Evolutionary conservation across 1,284 basidiomycete species (phyloP).

Genomic region (Ceratobasidium sp.): DNA sequence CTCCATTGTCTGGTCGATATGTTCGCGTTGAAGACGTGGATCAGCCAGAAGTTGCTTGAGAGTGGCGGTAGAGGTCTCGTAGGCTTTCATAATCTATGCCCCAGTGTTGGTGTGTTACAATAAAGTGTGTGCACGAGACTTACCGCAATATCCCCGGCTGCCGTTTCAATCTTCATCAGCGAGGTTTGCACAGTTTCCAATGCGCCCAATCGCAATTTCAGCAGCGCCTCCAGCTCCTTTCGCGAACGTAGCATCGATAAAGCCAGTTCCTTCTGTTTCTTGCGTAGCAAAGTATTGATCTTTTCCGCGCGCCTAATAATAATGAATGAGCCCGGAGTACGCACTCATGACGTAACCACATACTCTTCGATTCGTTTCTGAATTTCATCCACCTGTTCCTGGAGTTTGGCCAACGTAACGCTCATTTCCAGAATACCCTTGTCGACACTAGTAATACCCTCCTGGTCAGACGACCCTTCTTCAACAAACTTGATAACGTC

Average conservation of each 20-base stretch:
- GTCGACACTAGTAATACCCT: slow-evolving; percentile 70
- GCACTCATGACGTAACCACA: slow-evolving; percentile 43
- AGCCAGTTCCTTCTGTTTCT: slow-evolving; percentile 74
- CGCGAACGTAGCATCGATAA: slow-evolving; percentile 75
- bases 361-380: slow-evolving; percentile 73
- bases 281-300: slow-evolving; percentile 66
- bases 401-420: slow-evolving; percentile 66
- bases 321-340: not conserved
- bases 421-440: slow-evolving; percentile 75
- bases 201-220: slow-evolving; percentile 74
- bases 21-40: slow-evolving; percentile 75
- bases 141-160: slow-evolving; percentile 87
- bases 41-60: slow-evolving; percentile 76
- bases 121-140: slow-evolving; percentile 36
- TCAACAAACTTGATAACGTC: slow-evolving; percentile 72
- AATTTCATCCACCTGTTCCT: slow-evolving; percentile 67
- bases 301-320: slow-evolving; percentile 65
- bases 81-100: slow-evolving; percentile 79
- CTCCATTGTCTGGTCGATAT: slow-evolving; percentile 85
- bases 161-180: slow-evolving; percentile 81
- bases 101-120: not conserved
- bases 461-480: slow-evolving; percentile 52
- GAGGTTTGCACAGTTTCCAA: slow-evolving; percentile 77
- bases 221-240: slow-evolving; percentile 78
- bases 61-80: slow-evolving; percentile 79